A percentile compares a stretch with the other conserved stretches of the same genome.
Evolutionary conservation across 768 basidiomycete genomes (phyloP).

Genomic region (Daedaleopsis sinensis): DNA sequence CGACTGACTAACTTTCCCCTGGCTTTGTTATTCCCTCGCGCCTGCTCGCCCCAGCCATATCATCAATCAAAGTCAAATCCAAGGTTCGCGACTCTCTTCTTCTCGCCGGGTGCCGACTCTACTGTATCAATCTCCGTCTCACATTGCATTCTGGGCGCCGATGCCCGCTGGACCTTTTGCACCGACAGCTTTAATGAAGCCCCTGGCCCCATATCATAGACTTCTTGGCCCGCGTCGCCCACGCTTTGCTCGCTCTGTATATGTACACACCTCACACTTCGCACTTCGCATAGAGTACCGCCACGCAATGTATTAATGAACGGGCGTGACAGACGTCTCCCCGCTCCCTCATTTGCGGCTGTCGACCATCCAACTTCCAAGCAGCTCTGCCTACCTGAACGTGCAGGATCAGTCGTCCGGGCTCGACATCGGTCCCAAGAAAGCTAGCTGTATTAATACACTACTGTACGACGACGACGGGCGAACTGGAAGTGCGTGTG

Average conservation of each 20-base stretch:
- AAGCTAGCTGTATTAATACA: background rate
- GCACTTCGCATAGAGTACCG: background rate
- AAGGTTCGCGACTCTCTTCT: background rate
- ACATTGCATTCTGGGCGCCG: too few species aligned
- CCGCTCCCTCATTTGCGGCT: too few species aligned
- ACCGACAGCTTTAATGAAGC: too few species aligned
- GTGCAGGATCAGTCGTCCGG: background rate
- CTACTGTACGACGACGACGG: slow-evolving; percentile 2
- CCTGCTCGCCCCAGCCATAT: background rate
- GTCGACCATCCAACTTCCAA: background rate
- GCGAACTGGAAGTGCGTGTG: background rate
- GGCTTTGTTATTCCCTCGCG: background rate
- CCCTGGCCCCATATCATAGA: background rate
- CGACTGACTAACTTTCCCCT: background rate
- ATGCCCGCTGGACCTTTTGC: too few species aligned
- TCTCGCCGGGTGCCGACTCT: too few species aligned
- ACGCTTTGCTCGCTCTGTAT: background rate
- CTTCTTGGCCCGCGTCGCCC: background rate
- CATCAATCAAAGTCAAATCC: background rate
- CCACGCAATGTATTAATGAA: too few species aligned
- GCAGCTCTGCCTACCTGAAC: background rate
- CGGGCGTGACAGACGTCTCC: too few species aligned
- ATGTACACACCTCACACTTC: background rate
- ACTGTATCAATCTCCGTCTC: background rate
- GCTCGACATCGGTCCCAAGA: background rate